phyloP scores from a whole-genome alignment of 2,329 filamentous ascomycete species.

The Metarhizium anisopliae region DNA sequence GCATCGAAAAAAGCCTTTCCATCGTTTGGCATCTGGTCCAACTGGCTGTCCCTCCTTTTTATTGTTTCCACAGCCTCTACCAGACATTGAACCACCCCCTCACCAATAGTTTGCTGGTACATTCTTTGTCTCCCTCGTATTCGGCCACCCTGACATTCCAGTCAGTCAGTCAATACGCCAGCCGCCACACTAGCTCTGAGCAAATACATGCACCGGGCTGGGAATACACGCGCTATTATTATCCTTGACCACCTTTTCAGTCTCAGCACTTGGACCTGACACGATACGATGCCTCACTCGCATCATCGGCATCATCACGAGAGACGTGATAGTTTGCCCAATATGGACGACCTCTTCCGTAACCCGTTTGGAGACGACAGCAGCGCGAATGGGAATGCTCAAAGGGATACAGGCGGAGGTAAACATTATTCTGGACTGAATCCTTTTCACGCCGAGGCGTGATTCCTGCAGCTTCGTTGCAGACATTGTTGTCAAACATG shows the following conservation, averaged over 20 bases:
- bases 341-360: not conserved
- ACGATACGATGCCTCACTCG: conserved; percentile 24
- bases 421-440: not conserved
- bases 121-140: conserved; percentile 17
- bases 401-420: conserved; percentile 1
- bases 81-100: conserved; percentile 8
- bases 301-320: conserved; percentile 20
- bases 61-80: conserved; percentile 1
- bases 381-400: not conserved
- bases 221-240: not conserved
- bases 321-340: conserved; percentile 1
- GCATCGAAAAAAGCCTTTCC: not conserved
- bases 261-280: not conserved
- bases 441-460: too few relatives aligned
- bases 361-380: not conserved
- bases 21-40: conserved; percentile 19
- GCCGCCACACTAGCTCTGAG: conserved; percentile 3
- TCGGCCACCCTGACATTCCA: conserved; percentile 20
- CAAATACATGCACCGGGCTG: conserved; percentile 10
- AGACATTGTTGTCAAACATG: not conserved
- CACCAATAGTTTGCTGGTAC: conserved; percentile 14
- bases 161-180: conserved; percentile 6
- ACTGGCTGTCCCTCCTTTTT: conserved; percentile 7
- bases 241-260: conserved; percentile 1
- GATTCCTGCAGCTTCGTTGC: not conserved